Evolutionary conservation across 176 grass and related monocot genomes (phyloP), one percentile per base, ranked within the genome.

Genomic region (Carex scoparia): DNA sequence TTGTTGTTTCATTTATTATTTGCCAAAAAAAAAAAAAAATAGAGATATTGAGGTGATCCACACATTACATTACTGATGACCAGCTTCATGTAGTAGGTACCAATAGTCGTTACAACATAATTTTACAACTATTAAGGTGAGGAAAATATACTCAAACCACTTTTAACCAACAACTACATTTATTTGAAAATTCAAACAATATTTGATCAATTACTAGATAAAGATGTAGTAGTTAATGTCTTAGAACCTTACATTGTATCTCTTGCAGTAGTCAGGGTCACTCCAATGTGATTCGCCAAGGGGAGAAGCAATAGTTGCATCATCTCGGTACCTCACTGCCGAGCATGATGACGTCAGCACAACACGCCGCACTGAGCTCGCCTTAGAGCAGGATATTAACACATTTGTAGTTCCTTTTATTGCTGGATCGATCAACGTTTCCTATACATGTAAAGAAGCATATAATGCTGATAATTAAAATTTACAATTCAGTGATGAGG

Each of bases 311-410:
- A 48, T 2, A 44, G 81, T 91, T 53, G 71, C 78, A 86, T 91
- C 89, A 46, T 88, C 85, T 67, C 94, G 88, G 84, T 97, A 92
- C 28, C 94, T 86, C 16, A 94, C 84, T 79, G 83, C 79, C 51
- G 94, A 94, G 88, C 90, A 92, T 37, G 92, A 94, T 69, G 94
- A 97, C 54, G 92, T 97, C 88, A 97, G 84, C 62, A 97, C 94
- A 11, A 94, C 88, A 18, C 94, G 94, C 0, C 70, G 86, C 0
- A 89, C 61, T 0, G 88, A 89, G 5, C 15, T 33, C 4, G 84
- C 84, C 35, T 88, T 78, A 40, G 88, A 86, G 82, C 94, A 94
- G 15, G 94, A 97, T 2, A 81, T 89, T 7, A 97, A 79, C 85
- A 97, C 94, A 83, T 97, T 97, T 56, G n/a, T 80, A 4, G 92